These are phyloP conservation scores for Penstemon eatonii DNA, from an alignment of 257 asterid species.

Conservation along the genomic window DNA sequence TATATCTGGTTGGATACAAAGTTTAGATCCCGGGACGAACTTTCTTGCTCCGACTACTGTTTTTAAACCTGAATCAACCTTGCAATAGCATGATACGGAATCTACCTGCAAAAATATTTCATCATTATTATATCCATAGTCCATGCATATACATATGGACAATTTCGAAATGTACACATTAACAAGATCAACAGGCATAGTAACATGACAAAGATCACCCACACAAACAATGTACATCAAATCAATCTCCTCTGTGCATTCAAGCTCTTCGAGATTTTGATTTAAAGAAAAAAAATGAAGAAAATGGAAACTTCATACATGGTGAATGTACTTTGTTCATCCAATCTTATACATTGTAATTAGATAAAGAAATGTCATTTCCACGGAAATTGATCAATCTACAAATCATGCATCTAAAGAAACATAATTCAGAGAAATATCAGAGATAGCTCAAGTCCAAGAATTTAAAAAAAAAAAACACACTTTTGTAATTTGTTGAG, in stretches of 20 bases:
- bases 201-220: too few species aligned
- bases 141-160: too few species aligned
- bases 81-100: conserved; percentile 67
- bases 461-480: background rate
- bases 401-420: conserved; percentile 4
- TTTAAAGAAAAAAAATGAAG: too few species aligned
- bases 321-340: conserved; percentile 24
- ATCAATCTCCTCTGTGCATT: too few species aligned
- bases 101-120: conserved; percentile 49
- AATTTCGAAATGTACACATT: too few species aligned
- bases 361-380: background rate
- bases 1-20: conserved; percentile 62
- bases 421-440: conserved; percentile 6
- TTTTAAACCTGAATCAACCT: conserved; percentile 60
- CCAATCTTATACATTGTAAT: conserved; percentile 6
- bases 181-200: too few species aligned
- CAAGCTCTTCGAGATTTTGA: too few species aligned
- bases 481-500: background rate
- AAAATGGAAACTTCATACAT: conserved; percentile 15
- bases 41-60: conserved; percentile 64
- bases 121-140: conserved; percentile 1
- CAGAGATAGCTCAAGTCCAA: conserved; percentile 13
- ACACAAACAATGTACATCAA: too few species aligned
- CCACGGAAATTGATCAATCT: background rate
- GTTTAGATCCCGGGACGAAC: conserved; percentile 62